Percentiles rank a stretch among this genome's conserved stretches.
These are phyloP conservation scores for Neophaeococcomyces mojaviensis DNA, from an alignment of 2,329 filamentous ascomycete genomes.

Conservation along the genomic window DNA sequence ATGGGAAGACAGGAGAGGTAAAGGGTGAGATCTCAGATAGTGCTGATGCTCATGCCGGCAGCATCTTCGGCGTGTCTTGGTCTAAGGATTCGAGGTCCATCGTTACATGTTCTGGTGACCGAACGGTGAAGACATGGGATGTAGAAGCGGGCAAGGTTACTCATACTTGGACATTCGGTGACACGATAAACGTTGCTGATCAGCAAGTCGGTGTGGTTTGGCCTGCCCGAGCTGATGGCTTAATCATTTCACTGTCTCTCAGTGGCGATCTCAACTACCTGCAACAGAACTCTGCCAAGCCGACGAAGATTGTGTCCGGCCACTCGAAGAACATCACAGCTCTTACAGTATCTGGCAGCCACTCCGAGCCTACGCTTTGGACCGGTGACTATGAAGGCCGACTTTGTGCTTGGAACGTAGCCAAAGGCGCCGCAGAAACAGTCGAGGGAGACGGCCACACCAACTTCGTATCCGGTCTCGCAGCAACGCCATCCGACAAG, in stretches of 20 bases:
- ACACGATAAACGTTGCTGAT: slow-evolving; percentile 61
- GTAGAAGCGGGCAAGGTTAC: slow-evolving; percentile 67
- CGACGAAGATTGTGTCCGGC: slow-evolving; percentile 67
- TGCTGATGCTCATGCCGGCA: slow-evolving; percentile 80
- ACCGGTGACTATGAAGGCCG: slow-evolving; percentile 90
- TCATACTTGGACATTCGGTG: slow-evolving; percentile 79
- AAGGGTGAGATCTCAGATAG: slow-evolving; percentile 61
- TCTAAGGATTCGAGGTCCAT: slow-evolving; percentile 75
- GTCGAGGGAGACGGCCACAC: slow-evolving; percentile 77
- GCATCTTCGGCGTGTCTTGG: slow-evolving; percentile 90
- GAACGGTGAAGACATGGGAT: slow-evolving; percentile 93
- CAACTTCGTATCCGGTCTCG: slow-evolving; percentile 75
- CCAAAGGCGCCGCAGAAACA: slow-evolving; percentile 58
- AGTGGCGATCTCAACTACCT: slow-evolving; percentile 88
- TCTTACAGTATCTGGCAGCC: slow-evolving; percentile 48
- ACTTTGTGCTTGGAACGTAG: slow-evolving; percentile 74
- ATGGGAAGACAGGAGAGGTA: slow-evolving; percentile 88
- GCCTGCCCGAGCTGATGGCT: slow-evolving; percentile 71
- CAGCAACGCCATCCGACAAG: slow-evolving; percentile 37
- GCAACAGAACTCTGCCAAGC: slow-evolving; percentile 60
- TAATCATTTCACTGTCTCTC: slow-evolving; percentile 84
- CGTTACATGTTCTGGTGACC: slow-evolving; percentile 86
- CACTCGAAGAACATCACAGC: slow-evolving; percentile 90
- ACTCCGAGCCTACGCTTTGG: slow-evolving; percentile 56
- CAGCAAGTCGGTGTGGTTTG: slow-evolving; percentile 95